Evolutionary conservation across 768 basidiomycete genomes (phyloP).

Genomic region (Crassisporium funariophilum): DNA sequence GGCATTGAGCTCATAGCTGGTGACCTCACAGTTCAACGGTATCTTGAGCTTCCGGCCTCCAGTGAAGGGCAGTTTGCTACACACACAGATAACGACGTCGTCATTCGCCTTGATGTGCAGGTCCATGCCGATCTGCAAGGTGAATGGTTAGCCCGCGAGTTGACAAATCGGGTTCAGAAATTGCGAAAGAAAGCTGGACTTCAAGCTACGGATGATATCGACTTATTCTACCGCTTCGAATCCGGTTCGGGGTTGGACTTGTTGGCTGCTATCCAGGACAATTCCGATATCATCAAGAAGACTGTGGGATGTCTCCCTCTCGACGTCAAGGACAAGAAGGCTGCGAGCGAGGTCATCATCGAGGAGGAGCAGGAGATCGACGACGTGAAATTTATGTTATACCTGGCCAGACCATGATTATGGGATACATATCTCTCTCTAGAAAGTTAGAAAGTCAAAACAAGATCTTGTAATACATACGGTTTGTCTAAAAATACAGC

Average conservation of each 20-base stretch:
- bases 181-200: conserved; percentile 94
- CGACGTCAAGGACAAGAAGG: conserved; percentile 55
- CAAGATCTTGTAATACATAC: conserved; percentile 26
- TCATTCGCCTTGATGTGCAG: conserved; percentile 88
- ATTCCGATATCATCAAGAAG: conserved; percentile 70
- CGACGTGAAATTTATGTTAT: conserved; percentile 75
- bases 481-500: conserved; percentile 26
- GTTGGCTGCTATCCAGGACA: conserved; percentile 60
- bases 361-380: conserved; percentile 89
- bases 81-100: conserved; percentile 93
- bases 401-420: conserved; percentile 56
- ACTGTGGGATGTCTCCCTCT: conserved; percentile 74
- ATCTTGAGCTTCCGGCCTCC: conserved; percentile 74
- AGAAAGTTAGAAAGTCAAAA: conserved; percentile 18
- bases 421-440: conserved; percentile 6
- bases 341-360: conserved; percentile 55
- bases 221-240: conserved; percentile 83
- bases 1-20: conserved; percentile 89
- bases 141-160: conserved; percentile 87
- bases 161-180: conserved; percentile 93
- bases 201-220: conserved; percentile 92
- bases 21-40: conserved; percentile 91
- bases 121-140: conserved; percentile 83
- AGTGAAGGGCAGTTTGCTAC: conserved; percentile 71
- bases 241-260: conserved; percentile 67